Percentiles rank a stretch among this genome's conserved stretches.
Conservation (phyloP, 306 rosid species). For the Casuarina cunninghamiana region DNA sequence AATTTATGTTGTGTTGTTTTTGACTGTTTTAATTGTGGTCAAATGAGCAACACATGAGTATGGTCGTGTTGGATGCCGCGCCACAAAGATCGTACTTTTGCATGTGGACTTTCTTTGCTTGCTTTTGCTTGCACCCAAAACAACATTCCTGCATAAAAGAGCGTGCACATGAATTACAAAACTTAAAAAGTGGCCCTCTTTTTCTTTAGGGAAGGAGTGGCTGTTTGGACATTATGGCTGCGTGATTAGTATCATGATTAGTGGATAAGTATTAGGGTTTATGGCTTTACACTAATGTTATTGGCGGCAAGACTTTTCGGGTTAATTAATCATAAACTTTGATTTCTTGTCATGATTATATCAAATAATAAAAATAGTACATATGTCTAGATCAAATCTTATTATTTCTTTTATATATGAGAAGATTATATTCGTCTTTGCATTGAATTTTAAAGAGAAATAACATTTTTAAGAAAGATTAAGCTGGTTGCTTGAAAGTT, state of each 20-base stretch:
- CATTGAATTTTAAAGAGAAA: too few relatives aligned
- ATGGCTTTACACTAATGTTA: not conserved
- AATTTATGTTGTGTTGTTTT: too few relatives aligned
- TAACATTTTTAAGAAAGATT: too few relatives aligned
- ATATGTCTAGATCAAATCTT: too few relatives aligned
- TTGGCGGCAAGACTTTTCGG: slow-evolving; percentile 7
- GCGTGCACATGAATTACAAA: slow-evolving; percentile 25
- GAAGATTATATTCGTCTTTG: too few relatives aligned
- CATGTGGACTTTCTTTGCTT: slow-evolving; percentile 1
- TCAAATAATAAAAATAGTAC: too few relatives aligned
- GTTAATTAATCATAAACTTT: not conserved
- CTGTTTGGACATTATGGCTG: not conserved
- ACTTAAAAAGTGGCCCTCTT: not conserved
- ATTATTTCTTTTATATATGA: too few relatives aligned
- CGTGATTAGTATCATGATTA: slow-evolving; percentile 3
- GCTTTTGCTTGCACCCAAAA: slow-evolving; percentile 18
- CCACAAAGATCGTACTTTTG: not conserved
- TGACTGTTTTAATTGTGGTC: too few relatives aligned
- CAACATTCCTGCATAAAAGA: slow-evolving; percentile 19
- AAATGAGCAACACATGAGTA: not conserved
- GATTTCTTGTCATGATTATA: not conserved
- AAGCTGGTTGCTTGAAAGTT: too few relatives aligned
- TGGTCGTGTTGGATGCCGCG: too few relatives aligned
- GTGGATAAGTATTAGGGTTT: not conserved
- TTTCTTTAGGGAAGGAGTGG: not conserved